Evolutionary conservation across 2,329 filamentous ascomycete genomes (phyloP).

Genomic region (Mycosphaerella sp.): DNA sequence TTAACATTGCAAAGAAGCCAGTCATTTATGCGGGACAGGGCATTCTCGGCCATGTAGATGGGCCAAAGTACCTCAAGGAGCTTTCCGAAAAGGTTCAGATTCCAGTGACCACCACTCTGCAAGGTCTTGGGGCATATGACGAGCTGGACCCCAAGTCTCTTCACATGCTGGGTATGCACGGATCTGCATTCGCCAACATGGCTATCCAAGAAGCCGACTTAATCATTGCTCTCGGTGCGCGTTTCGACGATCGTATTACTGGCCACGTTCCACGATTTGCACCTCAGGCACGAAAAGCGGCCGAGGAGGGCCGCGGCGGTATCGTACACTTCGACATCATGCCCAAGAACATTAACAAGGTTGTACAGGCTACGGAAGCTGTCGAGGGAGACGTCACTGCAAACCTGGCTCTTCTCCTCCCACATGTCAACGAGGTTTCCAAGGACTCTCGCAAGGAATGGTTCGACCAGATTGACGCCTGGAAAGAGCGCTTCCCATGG

Average conservation of each 20-base stretch:
- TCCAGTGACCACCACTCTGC: slow-evolving; percentile 91
- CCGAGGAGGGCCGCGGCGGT: slow-evolving; percentile 76
- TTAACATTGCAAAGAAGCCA: slow-evolving; percentile 88
- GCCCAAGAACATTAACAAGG: slow-evolving; percentile 99
- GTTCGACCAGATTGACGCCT: slow-evolving; percentile 82
- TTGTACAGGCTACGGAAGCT: slow-evolving; percentile 91
- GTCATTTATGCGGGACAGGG: slow-evolving; percentile 94
- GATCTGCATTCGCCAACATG: slow-evolving; percentile 95
- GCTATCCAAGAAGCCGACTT: slow-evolving; percentile 95
- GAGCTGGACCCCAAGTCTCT: slow-evolving; percentile 90
- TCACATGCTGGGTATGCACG: slow-evolving; percentile 99
- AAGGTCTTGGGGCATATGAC: slow-evolving; percentile 86
- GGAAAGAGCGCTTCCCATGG: slow-evolving; percentile 89
- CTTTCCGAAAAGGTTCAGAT: slow-evolving; percentile 86
- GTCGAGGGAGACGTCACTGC: slow-evolving; percentile 85
- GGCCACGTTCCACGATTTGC: slow-evolving; percentile 77
- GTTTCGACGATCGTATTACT: slow-evolving; percentile 96
- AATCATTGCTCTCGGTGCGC: slow-evolving; percentile 86
- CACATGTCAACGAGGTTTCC: slow-evolving; percentile 57
- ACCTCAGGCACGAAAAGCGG: slow-evolving; percentile 77
- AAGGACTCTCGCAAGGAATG: slow-evolving; percentile 68
- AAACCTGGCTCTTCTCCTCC: slow-evolving; percentile 70
- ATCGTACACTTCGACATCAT: slow-evolving; percentile 98
- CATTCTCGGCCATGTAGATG: slow-evolving; percentile 71
- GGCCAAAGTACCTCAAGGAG: slow-evolving; percentile 70